These are phyloP conservation scores for Hypoxylon sp. DNA, from an alignment of 2,329 filamentous ascomycete genomes.

Conservation along the genomic window DNA sequence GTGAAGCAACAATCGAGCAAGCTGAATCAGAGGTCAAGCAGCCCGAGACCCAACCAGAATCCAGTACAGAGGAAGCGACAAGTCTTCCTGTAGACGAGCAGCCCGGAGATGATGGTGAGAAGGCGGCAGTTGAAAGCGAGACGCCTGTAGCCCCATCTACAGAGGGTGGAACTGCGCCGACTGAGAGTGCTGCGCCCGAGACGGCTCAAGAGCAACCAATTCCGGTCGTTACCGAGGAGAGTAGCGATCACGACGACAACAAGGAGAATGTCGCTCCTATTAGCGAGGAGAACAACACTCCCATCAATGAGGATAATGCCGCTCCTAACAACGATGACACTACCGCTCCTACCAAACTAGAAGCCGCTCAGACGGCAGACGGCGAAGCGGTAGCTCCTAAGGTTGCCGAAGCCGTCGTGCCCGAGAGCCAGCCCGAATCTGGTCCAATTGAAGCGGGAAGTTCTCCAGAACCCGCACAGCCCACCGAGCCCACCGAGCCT, in stretches of 20 bases:
- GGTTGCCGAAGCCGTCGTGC: background rate
- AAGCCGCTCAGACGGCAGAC: background rate
- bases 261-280: background rate
- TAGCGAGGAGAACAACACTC: background rate
- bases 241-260: background rate
- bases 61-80: conserved; percentile 1
- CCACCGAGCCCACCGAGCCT: background rate
- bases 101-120: background rate
- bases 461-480: background rate
- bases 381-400: conserved; percentile 2
- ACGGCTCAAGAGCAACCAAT: background rate
- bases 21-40: conserved; percentile 5
- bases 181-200: background rate
- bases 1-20: conserved; percentile 1
- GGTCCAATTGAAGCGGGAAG: background rate
- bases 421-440: conserved; percentile 4
- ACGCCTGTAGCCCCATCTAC: background rate
- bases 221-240: background rate
- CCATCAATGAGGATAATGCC: background rate
- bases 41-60: conserved; percentile 2
- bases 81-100: background rate
- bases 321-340: background rate
- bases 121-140: background rate
- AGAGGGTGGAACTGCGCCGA: background rate
- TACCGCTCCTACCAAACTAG: background rate